Conservation (phyloP, 257 asterid species). For the Solanum appendiculatum region DNA sequence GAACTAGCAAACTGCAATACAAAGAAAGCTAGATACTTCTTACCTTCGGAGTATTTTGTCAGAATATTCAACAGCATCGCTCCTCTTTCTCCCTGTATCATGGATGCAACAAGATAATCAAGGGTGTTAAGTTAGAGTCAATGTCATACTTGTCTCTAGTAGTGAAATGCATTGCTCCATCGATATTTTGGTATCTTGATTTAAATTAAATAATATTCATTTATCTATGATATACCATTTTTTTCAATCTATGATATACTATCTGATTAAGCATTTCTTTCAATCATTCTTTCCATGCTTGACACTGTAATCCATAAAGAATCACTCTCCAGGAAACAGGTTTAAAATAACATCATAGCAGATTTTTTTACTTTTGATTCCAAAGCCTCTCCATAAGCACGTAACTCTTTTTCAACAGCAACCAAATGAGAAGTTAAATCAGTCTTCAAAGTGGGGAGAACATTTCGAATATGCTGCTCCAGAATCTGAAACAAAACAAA, state of each 20-base stretch:
- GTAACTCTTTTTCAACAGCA: constrained; percentile 87
- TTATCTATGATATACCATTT: neutral
- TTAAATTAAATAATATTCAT: neutral
- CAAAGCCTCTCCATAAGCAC: constrained; percentile 79
- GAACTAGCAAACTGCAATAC: neutral
- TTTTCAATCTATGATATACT: neutral
- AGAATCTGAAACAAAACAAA: constrained; percentile 31
- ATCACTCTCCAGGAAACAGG: neutral
- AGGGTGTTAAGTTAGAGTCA: neutral
- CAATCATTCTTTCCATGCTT: neutral
- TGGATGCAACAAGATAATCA: neutral
- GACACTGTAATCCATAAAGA: neutral
- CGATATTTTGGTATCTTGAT: neutral
- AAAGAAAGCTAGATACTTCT: neutral
- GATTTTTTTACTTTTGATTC: constrained; percentile 64
- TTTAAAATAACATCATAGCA: neutral
- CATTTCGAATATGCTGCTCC: constrained; percentile 74
- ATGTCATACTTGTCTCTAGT: neutral
- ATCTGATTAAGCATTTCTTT: neutral
- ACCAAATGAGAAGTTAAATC: constrained; percentile 62
- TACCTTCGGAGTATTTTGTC: constrained; percentile 88
- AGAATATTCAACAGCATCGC: constrained; percentile 74
- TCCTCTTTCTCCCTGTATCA: constrained; percentile 65
- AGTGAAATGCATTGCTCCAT: neutral
- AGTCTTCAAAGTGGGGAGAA: constrained; percentile 87